Conservation (phyloP, 1,284 basidiomycete species). For the Rhodofomes roseus region DNA sequence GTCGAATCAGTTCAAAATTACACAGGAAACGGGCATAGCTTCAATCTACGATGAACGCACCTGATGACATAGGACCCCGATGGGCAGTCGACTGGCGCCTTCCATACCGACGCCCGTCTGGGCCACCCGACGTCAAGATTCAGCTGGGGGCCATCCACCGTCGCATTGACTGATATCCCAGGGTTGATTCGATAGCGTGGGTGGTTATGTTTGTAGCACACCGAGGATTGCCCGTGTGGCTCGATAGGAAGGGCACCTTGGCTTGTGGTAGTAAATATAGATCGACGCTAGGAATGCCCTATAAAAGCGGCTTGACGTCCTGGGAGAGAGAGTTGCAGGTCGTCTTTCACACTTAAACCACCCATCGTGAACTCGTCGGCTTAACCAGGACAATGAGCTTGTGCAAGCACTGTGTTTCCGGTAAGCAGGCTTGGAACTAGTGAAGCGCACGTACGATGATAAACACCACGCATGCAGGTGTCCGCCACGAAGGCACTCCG, state of each 20-base stretch:
- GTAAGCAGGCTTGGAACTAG: constrained; percentile 28
- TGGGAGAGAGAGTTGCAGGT: background rate
- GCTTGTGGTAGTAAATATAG: background rate
- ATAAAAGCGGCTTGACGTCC: background rate
- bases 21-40: background rate
- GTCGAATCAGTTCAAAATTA: background rate
- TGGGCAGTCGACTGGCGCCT: background rate
- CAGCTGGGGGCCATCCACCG: background rate
- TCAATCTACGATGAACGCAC: background rate
- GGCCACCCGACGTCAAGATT: background rate
- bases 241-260: background rate
- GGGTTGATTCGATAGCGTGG: constrained; percentile 1
- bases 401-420: constrained; percentile 42
- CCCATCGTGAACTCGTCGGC: background rate
- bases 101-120: no score
- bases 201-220: background rate
- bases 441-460: constrained; percentile 11
- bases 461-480: constrained; percentile 33
- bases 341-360: background rate
- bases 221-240: background rate
- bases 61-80: background rate
- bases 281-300: background rate
- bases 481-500: constrained; percentile 53
- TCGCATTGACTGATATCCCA: constrained; percentile 1
- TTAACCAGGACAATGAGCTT: constrained; percentile 40